Evolutionary conservation across 176 grass and related monocot species (phyloP).

Genomic region (Rhipidocladum racemiflorum): DNA sequence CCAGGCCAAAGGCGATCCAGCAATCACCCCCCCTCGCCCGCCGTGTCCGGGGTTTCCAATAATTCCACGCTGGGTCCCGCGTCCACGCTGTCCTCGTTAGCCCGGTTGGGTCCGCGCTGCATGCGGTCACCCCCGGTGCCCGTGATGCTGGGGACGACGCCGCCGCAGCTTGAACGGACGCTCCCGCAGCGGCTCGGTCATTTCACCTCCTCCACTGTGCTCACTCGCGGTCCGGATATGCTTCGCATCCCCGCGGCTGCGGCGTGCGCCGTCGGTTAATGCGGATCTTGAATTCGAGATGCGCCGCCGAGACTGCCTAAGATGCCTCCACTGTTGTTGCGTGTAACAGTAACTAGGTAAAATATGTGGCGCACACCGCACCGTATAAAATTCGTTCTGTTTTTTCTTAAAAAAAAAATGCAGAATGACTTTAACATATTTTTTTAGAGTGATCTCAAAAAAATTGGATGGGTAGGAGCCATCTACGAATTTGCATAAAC

Average conservation of each 20-base stretch:
- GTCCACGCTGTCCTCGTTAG: constrained; percentile 11
- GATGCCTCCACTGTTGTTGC: background rate
- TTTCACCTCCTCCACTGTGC: background rate
- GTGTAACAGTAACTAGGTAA: too few relatives aligned
- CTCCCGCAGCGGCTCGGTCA: background rate
- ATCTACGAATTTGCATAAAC: too few relatives aligned
- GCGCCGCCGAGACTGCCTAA: background rate
- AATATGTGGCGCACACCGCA: too few relatives aligned
- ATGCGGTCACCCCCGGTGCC: constrained; percentile 5
- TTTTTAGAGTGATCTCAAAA: too few relatives aligned
- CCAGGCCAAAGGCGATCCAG: constrained; percentile 12
- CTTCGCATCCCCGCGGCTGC: background rate
- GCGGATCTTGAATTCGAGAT: background rate
- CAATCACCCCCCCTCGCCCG: background rate
- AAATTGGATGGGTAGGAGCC: too few relatives aligned
- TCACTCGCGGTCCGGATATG: constrained; percentile 31
- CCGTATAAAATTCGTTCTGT: too few relatives aligned
- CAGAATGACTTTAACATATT: too few relatives aligned
- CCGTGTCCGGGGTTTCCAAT: constrained; percentile 31
- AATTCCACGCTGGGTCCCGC: constrained; percentile 27
- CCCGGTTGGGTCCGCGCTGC: background rate
- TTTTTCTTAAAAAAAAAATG: too few relatives aligned
- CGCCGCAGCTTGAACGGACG: background rate
- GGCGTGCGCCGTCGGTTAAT: background rate
- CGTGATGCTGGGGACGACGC: background rate